Evolutionary conservation across 345 rosid genomes (phyloP), one percentile per base, ranked within the genome.

Genomic region (Euphorbia tirucalli): DNA sequence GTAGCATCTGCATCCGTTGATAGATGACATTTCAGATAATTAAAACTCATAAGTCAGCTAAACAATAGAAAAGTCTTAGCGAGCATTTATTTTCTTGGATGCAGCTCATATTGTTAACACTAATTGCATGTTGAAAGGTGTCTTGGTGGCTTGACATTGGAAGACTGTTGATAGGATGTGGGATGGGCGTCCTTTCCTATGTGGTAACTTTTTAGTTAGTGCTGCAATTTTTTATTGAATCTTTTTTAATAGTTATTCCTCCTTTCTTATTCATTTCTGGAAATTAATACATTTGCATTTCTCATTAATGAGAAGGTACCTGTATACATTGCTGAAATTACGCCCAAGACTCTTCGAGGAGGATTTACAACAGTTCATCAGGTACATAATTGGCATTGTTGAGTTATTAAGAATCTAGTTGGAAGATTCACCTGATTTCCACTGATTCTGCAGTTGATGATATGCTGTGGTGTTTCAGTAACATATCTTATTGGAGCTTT

Each of bases 291-390:
- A 8, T 44, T 44, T 44, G 14, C 15, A 13, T 44, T 44, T 44
- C 13, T 6, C 21, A 28, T 22, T 61, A 22, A 60, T 39, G 10
- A 27, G 32, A 69, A 93, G 97, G 92, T 87, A 37, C 97, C 97
- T 0, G 61, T 93, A 28, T 93, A 84, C 79, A 88, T 93, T 69
- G 98, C 96, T 62, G 98, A 93, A 85, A 80, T 93, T 25, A 86
- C 98, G 13, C 97, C 97, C 14, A 89, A 87, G 78, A 74, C 83
- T 48, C 71, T 88, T 48, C 80, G 97, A 67, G 97, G 98, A 79
- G 87, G 88, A 49, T 86, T 88, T 77, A 87, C 97, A 19, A 78
- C 98, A 2, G 81, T 84, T 64, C 84, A 87, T 75, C 88, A 83
- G 86, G 93, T 89, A 71, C 49, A 78, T 58, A 22, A 11, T n/a